phyloP scores from a whole-genome alignment of 2,329 filamentous ascomycete species.

The Aspergillus sclerotialis region DNA sequence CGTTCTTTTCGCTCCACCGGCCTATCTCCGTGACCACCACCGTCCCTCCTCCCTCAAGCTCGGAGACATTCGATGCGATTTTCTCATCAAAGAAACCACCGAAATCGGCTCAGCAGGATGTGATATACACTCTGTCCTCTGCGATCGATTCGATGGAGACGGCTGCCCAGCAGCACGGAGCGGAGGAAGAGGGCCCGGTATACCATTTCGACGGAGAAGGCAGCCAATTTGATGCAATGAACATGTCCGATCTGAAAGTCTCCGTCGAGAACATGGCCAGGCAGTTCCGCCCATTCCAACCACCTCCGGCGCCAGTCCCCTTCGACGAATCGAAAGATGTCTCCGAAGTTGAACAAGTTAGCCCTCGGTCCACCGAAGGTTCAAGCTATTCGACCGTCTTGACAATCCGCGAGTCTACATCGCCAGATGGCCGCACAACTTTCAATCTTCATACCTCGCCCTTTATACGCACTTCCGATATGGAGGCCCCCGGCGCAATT shows the following conservation, averaged over 20 bases:
- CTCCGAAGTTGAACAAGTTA: slow-evolving; percentile 25
- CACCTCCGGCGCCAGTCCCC: slow-evolving; percentile 71
- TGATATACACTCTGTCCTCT: slow-evolving; percentile 59
- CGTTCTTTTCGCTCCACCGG: slow-evolving; percentile 92
- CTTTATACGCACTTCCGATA: slow-evolving; percentile 36
- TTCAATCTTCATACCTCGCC: slow-evolving; percentile 47
- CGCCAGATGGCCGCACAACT: slow-evolving; percentile 43
- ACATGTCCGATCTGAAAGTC: slow-evolving; percentile 56
- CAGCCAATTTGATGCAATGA: slow-evolving; percentile 36
- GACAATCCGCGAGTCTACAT: slow-evolving; percentile 47
- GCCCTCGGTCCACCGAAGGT: slow-evolving; percentile 27
- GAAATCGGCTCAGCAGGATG: slow-evolving; percentile 44
- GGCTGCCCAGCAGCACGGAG: slow-evolving; percentile 23
- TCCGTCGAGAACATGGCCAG: slow-evolving; percentile 63
- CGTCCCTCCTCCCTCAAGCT: slow-evolving; percentile 64
- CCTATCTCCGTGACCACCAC: slow-evolving; percentile 83
- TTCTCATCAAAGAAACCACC: slow-evolving; percentile 57
- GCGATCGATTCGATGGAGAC: slow-evolving; percentile 39
- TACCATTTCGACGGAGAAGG: slow-evolving; percentile 25
- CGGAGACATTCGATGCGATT: slow-evolving; percentile 75
- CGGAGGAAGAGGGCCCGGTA: slow-evolving; percentile 29
- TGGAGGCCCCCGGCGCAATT: slow-evolving; percentile 28
- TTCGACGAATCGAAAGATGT: slow-evolving; percentile 37
- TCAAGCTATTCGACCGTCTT: slow-evolving; percentile 43
- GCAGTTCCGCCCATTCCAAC: slow-evolving; percentile 71